These are phyloP conservation scores for Pinus albicaulis DNA, from an alignment of 75 land plant genomes.

Conservation along the genomic window DNA sequence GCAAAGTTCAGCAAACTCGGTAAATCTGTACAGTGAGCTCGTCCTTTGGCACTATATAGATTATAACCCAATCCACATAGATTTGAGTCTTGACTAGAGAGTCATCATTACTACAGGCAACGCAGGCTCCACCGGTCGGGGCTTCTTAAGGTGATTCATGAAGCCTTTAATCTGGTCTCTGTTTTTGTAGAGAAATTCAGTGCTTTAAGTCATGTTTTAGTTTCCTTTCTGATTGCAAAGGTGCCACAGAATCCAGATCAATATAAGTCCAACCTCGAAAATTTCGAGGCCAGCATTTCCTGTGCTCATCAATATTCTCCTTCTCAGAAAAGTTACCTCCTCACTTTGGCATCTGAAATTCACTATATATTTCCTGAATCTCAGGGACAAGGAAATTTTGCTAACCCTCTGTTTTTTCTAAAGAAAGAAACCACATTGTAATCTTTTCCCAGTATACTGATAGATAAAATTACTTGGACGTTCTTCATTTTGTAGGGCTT, in stretches of 20 bases:
- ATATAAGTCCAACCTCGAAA: not conserved
- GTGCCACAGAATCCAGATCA: too few relatives aligned
- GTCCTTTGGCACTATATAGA: not conserved
- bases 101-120: too few relatives aligned
- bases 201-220: not conserved
- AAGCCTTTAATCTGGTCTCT: not conserved
- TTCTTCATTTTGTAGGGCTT: not conserved
- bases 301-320: not conserved
- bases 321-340: not conserved
- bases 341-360: not conserved
- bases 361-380: not conserved
- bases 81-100: too few relatives aligned
- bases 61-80: not conserved
- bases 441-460: not conserved
- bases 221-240: not conserved
- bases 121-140: too few relatives aligned
- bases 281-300: not conserved
- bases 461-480: not conserved
- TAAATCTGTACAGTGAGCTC: not conserved
- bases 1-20: not conserved
- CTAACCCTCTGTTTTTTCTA: not conserved
- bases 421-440: not conserved
- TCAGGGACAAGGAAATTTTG: not conserved
- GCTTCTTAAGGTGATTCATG: not conserved
- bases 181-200: not conserved